Evolutionary conservation across 140 eudicot species (phyloP), one percentile per base, ranked within the genome.

Genomic region (Stevia rebaudiana): DNA sequence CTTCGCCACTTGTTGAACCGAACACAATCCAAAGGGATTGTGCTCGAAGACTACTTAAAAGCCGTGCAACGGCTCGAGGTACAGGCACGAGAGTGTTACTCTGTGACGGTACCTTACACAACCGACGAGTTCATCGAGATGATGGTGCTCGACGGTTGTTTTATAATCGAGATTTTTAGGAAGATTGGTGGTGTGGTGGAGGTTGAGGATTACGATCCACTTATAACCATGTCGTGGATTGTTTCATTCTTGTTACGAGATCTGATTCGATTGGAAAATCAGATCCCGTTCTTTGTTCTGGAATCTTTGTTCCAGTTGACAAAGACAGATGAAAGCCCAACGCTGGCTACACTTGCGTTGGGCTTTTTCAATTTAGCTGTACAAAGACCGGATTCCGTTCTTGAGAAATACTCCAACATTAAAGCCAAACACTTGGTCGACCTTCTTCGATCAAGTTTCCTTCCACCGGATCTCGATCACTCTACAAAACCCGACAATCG

Each of bases 381-480:
- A 7, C 84, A 82, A 39, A 64, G 91, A 71, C 75, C 82, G 0
- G 77, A 78, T 0, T 59, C 66, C 0, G 41, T 76, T 25, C n/a
- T 82, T 0, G 76, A 65, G 17, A 80, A 61, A 15, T 75, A 59
- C 48, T 4, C 58, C 0, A 49, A 78, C 11, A 35, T 74, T 5
- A 54, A 71, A 19, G 85, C 86, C 2, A 82, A 76, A 25, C 96
- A 91, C 65, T 59, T 90, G 39, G 88, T 90, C 7, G 96, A 91
- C 65, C 75, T 91, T 30, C 75, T 87, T 5, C 78, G 98, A 18
- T 69, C 78, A 1, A 82, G 79, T 25, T 77, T 75, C 56, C 81
- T 84, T 8, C 86, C 84, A 35, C 76, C 41, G 0, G 83, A 70
- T 1, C 31, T 31, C 39, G 76, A 64, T 1, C 70, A 40, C 15